phyloP scores from a whole-genome alignment of 2,329 filamentous ascomycete species.

The Neofusicoccum parvum region DNA sequence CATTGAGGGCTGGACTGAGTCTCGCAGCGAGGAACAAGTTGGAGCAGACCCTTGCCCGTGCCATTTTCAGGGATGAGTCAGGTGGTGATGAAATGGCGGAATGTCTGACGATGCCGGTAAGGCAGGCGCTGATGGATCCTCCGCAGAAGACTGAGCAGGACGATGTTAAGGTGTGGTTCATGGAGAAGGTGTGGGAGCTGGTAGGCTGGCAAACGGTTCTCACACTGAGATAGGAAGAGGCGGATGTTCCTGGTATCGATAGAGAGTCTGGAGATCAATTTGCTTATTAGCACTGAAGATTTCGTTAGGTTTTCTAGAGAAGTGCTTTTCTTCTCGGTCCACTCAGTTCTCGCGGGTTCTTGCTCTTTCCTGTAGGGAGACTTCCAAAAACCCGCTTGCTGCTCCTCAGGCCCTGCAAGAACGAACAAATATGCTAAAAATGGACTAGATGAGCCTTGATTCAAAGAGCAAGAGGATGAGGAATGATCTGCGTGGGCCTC shows the following conservation, averaged over 20 bases:
- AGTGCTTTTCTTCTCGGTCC: too few species aligned
- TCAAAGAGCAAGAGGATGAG: neutral
- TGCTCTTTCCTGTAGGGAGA: too few species aligned
- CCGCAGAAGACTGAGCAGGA: constrained; percentile 42
- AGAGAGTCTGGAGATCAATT: too few species aligned
- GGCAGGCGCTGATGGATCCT: constrained; percentile 29
- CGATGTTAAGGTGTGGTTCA: constrained; percentile 56
- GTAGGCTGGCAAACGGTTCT: constrained; percentile 56
- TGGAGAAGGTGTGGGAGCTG: constrained; percentile 58
- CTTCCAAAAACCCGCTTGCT: too few species aligned
- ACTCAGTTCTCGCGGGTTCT: too few species aligned
- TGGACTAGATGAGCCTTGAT: too few species aligned
- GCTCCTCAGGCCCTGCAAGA: too few species aligned
- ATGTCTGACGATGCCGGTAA: constrained; percentile 43
- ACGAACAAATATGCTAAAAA: too few species aligned
- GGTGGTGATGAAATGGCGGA: constrained; percentile 44
- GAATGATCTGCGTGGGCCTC: neutral
- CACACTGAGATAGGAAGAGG: neutral
- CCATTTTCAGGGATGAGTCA: constrained; percentile 43
- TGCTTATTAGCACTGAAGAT: too few species aligned
- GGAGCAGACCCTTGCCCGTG: constrained; percentile 48
- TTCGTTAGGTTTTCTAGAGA: too few species aligned
- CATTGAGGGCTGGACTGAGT: constrained; percentile 37
- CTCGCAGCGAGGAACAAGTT: constrained; percentile 45
- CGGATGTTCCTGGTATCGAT: too few species aligned